These are phyloP conservation scores for Glaciozyma antarctica DNA, from an alignment of 768 basidiomycete species.

Conservation along the genomic window DNA sequence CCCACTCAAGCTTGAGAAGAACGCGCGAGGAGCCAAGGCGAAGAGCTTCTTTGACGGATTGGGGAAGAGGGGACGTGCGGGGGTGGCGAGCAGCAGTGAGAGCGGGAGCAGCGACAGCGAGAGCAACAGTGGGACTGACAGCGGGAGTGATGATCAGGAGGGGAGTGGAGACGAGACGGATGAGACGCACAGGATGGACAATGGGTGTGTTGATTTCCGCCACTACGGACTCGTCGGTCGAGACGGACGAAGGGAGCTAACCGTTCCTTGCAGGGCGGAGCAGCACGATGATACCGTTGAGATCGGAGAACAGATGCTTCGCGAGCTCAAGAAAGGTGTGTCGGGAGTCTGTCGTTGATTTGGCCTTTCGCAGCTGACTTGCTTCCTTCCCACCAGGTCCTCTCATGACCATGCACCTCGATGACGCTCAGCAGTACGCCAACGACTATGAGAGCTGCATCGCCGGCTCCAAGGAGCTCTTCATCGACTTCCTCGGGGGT, in stretches of 20 bases:
- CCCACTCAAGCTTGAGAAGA: background rate
- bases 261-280: background rate
- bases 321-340: background rate
- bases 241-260: background rate
- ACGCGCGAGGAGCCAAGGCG: background rate
- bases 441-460: background rate
- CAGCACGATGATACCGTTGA: too few species aligned
- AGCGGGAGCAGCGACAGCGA: background rate
- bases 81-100: background rate
- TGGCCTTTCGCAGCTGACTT: background rate
- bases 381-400: background rate
- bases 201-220: background rate
- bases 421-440: background rate
- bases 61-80: background rate
- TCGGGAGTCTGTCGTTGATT: background rate
- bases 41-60: constrained; percentile 7
- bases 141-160: background rate
- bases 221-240: background rate
- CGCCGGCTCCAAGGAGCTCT: background rate
- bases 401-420: background rate
- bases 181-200: background rate
- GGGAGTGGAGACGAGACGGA: background rate
- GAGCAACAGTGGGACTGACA: background rate
- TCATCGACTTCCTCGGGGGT: background rate
- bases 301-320: background rate